Base-by-base conservation (phyloP, 495 filamentous ascomycete genomes). In the Usnea hakonensis region DNA sequence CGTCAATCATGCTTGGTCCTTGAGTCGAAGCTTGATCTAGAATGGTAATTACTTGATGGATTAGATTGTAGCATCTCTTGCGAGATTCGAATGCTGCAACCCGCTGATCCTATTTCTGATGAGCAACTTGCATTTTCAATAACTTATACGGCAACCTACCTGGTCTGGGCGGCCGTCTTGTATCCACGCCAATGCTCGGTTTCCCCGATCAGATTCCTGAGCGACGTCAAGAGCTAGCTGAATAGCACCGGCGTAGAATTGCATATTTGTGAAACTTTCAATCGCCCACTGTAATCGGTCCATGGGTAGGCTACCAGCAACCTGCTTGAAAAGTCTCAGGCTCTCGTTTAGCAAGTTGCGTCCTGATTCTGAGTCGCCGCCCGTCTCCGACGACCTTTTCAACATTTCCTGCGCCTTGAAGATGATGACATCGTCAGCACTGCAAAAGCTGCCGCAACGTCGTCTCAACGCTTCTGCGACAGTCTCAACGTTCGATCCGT, bases 371-470 rank as follows among this genome's bases (percentile, higher is more conserved):
- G 84, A 83, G 62, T 90, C 90, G 19, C 83, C 76, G 32, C 85
- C 83, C 21, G 85, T 83, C 73, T 97, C 93, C 1, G 83, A 84
- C 2, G 91, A 94, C 63, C 86, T 85, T 74, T 95, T 94, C 54
- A 97, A 78, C 62, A 90, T 84, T 71, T 99, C 94, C 72, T 97
- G 92, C 9, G 95, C 95, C 74, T 96, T 97, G 83, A 97, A 99
- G 55, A 96, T 90, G 40, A 97, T 84, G 1, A 96, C 92, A 76
- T 99, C 94, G 55, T 97, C 92, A 2, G 92, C 85, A 64, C 90
- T 95, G 78, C 94, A 99, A 79, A 99, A 97, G 70, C 85, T 94
- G 52, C 94, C 95, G 66, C 94, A 99, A 63, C 90, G 83, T 66
- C 95, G 81, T 28, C 94, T 81, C 23, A 99, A 76, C 19, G 91